A percentile compares a stretch with the other conserved stretches of the same genome.
Evolutionary conservation across 805 yeast species (phyloP).

Genomic region (Yarrowia sp.): DNA sequence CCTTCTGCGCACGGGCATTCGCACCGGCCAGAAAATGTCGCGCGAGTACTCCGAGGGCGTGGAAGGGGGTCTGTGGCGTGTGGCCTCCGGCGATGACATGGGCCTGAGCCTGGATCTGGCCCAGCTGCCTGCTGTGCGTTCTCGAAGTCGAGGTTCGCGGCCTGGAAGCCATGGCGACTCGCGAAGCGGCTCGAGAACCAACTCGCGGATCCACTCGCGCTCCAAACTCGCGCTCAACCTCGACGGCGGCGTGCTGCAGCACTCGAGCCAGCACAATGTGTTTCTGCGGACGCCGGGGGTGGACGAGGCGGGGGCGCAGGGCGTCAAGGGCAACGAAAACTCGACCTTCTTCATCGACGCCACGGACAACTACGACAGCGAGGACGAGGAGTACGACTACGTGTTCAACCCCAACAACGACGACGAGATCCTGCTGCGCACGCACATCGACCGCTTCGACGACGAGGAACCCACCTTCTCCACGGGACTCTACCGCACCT

Average conservation of each 20-base stretch:
- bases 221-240: conserved; percentile 5
- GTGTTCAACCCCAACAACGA: conserved; percentile 26
- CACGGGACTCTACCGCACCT: conserved; percentile 16
- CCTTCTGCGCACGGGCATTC: conserved; percentile 13
- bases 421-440: conserved; percentile 21
- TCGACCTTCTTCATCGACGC: conserved; percentile 25
- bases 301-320: conserved; percentile 13
- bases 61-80: conserved; percentile 24
- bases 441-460: conserved; percentile 20
- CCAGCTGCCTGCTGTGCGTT: background rate
- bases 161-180: conserved; percentile 1
- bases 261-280: conserved; percentile 4
- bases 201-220: conserved; percentile 21
- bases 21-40: conserved; percentile 24
- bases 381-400: conserved; percentile 27
- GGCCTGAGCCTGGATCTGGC: background rate
- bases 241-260: background rate
- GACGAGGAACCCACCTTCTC: background rate
- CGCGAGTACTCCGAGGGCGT: conserved; percentile 28
- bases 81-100: conserved; percentile 10
- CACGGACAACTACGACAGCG: conserved; percentile 12
- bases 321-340: conserved; percentile 9
- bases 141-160: conserved; percentile 19
- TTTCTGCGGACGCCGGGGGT: conserved; percentile 14
- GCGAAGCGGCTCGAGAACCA: background rate